Conservation (phyloP, 768 basidiomycete genomes). For the Pseudohyphozyma bogoriensis region DNA sequence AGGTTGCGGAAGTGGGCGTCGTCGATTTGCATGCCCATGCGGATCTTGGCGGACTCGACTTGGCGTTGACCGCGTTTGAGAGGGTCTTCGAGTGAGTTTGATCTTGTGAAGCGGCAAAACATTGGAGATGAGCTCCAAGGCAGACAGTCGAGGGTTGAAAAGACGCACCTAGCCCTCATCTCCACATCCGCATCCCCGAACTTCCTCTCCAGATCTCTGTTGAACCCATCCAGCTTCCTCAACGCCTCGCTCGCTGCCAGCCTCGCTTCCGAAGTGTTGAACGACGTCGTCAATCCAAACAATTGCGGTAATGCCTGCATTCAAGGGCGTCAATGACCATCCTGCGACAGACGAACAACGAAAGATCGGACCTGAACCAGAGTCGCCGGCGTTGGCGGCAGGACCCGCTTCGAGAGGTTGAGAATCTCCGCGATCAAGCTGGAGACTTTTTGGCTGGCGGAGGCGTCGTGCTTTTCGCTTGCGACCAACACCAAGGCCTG, state of each 20-base stretch:
- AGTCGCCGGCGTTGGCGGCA: constrained; percentile 72
- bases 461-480: constrained; percentile 48
- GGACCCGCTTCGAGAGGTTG: constrained; percentile 71
- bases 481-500: constrained; percentile 79
- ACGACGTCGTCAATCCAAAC: constrained; percentile 68
- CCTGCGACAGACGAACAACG: too few species aligned
- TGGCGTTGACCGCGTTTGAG: constrained; percentile 69
- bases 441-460: constrained; percentile 64
- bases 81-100: constrained; percentile 59
- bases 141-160: too few species aligned
- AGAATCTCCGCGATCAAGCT: constrained; percentile 83
- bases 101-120: constrained; percentile 21
- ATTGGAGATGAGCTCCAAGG: too few species aligned
- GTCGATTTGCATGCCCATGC: constrained; percentile 88
- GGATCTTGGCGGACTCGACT: constrained; percentile 79
- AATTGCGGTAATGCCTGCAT: constrained; percentile 67
- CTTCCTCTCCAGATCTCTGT: too few species aligned
- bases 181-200: too few species aligned
- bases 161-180: too few species aligned
- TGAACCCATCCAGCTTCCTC: constrained; percentile 81
- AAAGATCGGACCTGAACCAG: constrained; percentile 57
- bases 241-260: constrained; percentile 76
- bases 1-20: constrained; percentile 78
- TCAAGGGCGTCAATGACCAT: background rate
- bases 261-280: constrained; percentile 62